phyloP scores from a whole-genome alignment of 139 green algal genomes.

The Spirogloea muscicola region DNA sequence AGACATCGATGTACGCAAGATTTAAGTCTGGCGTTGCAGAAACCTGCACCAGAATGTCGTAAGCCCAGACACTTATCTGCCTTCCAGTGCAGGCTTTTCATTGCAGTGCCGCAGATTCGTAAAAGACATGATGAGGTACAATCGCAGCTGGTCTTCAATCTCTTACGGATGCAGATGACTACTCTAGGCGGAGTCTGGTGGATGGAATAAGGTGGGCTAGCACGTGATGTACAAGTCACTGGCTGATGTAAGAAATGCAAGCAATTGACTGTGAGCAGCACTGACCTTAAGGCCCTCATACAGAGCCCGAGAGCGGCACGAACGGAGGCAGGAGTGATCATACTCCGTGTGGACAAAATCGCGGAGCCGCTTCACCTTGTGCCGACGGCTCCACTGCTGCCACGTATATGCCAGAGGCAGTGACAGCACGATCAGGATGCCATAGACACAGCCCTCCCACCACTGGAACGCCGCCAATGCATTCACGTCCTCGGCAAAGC shows the following conservation, averaged over 20 bases:
- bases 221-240: no score
- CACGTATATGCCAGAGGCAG: slow-evolving; percentile 33
- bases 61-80: no score
- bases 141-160: no score
- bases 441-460: slow-evolving; percentile 41
- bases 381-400: slow-evolving; percentile 37
- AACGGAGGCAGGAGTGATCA: slow-evolving; percentile 42
- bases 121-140: no score
- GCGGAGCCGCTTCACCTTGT: slow-evolving; percentile 15
- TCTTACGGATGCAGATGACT: no score
- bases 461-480: slow-evolving; percentile 23
- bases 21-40: slow-evolving; percentile 22
- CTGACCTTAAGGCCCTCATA: slow-evolving; percentile 45
- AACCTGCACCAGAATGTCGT: no score
- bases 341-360: slow-evolving; percentile 35
- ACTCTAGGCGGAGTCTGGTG: no score
- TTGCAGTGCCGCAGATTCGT: no score
- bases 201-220: no score
- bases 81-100: no score
- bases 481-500: slow-evolving; percentile 36
- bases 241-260: no score
- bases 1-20: slow-evolving; percentile 37
- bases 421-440: slow-evolving; percentile 14
- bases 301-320: slow-evolving; percentile 35
- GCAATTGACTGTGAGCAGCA: no score